Conservation (phyloP, 1,284 basidiomycete species). For the Ganoderma lucidum region DNA sequence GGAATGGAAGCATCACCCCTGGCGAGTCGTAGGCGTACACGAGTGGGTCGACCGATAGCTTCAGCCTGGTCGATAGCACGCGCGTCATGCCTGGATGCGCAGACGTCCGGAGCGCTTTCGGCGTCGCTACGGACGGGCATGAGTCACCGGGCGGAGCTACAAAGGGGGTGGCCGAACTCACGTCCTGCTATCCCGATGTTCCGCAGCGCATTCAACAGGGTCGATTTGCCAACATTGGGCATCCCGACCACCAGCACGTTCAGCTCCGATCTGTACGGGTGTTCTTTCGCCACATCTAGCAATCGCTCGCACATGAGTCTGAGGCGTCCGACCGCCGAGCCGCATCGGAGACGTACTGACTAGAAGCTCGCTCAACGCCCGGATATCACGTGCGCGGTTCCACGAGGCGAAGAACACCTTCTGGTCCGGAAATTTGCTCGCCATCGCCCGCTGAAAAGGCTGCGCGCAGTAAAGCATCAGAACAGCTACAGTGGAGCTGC, state of each 20-base stretch:
- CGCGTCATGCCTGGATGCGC: conserved; percentile 91
- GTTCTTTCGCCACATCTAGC: conserved; percentile 76
- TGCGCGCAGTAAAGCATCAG: conserved; percentile 38
- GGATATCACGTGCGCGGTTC: conserved; percentile 71
- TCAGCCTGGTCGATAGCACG: conserved; percentile 83
- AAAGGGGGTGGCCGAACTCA: conserved; percentile 43
- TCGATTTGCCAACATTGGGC: conserved; percentile 99
- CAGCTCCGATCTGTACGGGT: conserved; percentile 74
- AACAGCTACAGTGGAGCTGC: conserved; percentile 12
- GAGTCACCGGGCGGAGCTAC: conserved; percentile 4
- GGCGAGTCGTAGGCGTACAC: conserved; percentile 97
- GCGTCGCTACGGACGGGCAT: conserved; percentile 52
- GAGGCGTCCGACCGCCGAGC: conserved; percentile 1
- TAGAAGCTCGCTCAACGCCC: conserved; percentile 67
- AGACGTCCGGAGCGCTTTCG: conserved; percentile 91
- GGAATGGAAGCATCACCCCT: conserved; percentile 96
- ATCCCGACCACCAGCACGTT: conserved; percentile 95
- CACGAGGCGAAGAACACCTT: conserved; percentile 74
- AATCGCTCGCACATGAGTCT: conserved; percentile 7
- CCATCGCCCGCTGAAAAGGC: conserved; percentile 79
- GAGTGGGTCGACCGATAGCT: conserved; percentile 79
- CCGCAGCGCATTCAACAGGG: conserved; percentile 91
- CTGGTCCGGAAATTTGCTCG: conserved; percentile 71
- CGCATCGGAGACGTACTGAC: conserved; percentile 64
- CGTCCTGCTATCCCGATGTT: conserved; percentile 89